Conservation (phyloP, 345 rosid genomes). For the Barbarea vulgaris region DNA sequence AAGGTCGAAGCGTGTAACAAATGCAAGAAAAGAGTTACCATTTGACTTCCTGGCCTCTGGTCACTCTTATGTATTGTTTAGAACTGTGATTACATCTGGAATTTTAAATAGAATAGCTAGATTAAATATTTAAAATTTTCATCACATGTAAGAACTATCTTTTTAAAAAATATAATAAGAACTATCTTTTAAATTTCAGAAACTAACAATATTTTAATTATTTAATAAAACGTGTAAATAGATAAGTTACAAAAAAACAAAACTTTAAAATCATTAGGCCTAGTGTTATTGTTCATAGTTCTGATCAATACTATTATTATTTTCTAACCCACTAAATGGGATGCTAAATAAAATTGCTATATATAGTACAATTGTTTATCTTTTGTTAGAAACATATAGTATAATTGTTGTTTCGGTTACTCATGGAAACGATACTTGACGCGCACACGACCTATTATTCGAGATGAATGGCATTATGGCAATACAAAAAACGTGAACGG, state of each 20-base stretch:
- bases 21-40: conserved; percentile 1
- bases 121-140: background rate
- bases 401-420: background rate
- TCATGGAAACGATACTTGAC: background rate
- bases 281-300: background rate
- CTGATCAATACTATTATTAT: background rate
- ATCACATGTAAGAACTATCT: background rate
- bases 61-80: background rate
- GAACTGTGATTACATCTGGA: background rate
- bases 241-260: background rate
- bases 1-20: background rate
- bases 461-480: background rate
- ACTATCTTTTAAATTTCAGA: background rate
- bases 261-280: background rate
- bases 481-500: conserved; percentile 2
- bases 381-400: background rate
- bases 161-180: no score
- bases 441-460: background rate
- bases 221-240: background rate
- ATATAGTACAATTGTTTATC: background rate
- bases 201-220: background rate
- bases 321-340: background rate
- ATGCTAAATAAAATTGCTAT: background rate
- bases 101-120: background rate
- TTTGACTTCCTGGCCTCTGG: background rate